phyloP scores from a whole-genome alignment of 148 eudicot species.

The Fagopyrum homotropicum region DNA sequence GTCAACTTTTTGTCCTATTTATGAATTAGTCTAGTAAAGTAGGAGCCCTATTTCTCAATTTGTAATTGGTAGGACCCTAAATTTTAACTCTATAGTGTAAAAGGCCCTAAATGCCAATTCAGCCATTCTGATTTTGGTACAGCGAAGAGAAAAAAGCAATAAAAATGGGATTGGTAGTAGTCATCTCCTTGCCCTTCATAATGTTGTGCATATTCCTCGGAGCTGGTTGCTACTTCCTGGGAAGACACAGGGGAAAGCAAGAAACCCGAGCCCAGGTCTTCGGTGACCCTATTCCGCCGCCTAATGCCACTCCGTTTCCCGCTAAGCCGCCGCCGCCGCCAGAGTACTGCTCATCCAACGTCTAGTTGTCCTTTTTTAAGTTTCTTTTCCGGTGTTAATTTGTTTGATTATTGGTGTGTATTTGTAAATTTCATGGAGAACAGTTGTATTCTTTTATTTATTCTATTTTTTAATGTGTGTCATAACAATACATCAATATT shows the following conservation, averaged over 20 bases:
- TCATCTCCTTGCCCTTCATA: constrained; percentile 36
- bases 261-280: constrained; percentile 30
- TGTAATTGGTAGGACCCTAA: too few species aligned
- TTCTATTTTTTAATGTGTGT: too few species aligned
- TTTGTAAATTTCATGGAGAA: too few species aligned
- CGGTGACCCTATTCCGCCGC: constrained; percentile 38
- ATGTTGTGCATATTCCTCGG: constrained; percentile 28
- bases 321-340: neutral
- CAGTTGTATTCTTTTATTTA: too few species aligned
- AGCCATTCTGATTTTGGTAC: neutral
- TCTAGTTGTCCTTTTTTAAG: neutral
- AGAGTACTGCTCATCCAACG: neutral
- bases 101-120: too few species aligned
- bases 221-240: constrained; percentile 37
- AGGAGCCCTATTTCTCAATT: too few species aligned
- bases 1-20: too few species aligned
- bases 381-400: too few species aligned
- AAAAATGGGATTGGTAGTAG: constrained; percentile 33
- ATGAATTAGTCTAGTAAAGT: too few species aligned
- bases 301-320: constrained; percentile 10
- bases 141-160: neutral
- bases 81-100: too few species aligned
- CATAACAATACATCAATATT: too few species aligned
- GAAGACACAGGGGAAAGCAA: constrained; percentile 30
- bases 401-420: too few species aligned